These are phyloP conservation scores for Nissolia schottii DNA, from an alignment of 306 rosid genomes.

Conservation along the genomic window DNA sequence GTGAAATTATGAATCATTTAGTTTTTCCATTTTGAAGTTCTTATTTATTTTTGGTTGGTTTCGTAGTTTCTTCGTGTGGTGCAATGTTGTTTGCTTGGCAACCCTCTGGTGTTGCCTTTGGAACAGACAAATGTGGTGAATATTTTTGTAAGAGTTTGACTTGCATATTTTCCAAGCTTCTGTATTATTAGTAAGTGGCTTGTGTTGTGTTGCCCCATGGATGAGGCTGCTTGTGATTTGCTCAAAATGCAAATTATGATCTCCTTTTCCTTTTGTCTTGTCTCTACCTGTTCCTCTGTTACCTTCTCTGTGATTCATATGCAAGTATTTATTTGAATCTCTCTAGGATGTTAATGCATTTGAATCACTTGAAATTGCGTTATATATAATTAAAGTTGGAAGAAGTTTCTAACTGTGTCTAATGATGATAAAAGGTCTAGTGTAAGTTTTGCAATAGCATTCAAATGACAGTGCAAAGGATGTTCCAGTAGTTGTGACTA, in stretches of 20 bases:
- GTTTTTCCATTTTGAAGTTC: neutral
- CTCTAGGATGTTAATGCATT: neutral
- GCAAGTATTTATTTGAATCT: neutral
- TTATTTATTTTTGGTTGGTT: neutral
- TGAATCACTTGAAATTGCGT: neutral
- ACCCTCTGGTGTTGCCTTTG: too few species aligned
- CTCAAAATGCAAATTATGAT: neutral
- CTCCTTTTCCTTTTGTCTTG: neutral
- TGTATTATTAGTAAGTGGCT: neutral
- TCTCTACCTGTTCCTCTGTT: neutral
- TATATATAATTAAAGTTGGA: neutral
- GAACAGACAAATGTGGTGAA: neutral
- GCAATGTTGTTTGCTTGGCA: neutral
- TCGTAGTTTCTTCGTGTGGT: neutral
- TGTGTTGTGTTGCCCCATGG: neutral
- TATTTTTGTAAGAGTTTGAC: neutral
- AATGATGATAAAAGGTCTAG: too few species aligned
- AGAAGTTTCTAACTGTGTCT: neutral
- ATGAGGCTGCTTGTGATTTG: neutral
- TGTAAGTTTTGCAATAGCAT: neutral
- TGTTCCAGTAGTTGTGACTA: neutral
- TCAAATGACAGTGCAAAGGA: neutral
- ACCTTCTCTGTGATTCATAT: neutral
- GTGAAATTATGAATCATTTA: neutral
- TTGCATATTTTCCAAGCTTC: neutral